These are phyloP conservation scores for Schizosaccharomyces cryophilus DNA, from an alignment of 805 yeast genomes.

Conservation along the genomic window DNA sequence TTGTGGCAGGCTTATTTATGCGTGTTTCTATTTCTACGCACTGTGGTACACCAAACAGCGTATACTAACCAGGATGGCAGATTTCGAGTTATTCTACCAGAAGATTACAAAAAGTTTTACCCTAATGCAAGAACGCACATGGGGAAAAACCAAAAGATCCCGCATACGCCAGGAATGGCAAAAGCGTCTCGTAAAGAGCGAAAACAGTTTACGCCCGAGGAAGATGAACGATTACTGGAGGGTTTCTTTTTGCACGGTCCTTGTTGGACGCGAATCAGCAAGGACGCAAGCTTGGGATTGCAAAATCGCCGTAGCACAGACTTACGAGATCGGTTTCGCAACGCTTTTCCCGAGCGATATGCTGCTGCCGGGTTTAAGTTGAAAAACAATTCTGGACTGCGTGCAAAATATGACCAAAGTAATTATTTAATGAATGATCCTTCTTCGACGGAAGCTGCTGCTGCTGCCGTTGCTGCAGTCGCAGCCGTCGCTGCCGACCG, in stretches of 20 bases:
- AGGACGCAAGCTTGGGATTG: slow-evolving; percentile 17
- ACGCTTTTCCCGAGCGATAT: slow-evolving; percentile 22
- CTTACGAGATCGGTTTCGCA: slow-evolving; percentile 20
- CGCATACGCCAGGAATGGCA: slow-evolving; percentile 12
- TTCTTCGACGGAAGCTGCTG: slow-evolving; percentile 8
- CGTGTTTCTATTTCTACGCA: neutral
- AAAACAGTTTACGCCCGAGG: slow-evolving; percentile 19
- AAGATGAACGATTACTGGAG: slow-evolving; percentile 19
- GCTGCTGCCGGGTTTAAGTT: slow-evolving; percentile 21
- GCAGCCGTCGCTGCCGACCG: slow-evolving; percentile 6
- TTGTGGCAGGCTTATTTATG: neutral
- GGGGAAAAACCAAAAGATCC: slow-evolving; percentile 9
- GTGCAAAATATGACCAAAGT: neutral
- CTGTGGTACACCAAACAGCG: too few relatives aligned
- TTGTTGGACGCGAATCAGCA: slow-evolving; percentile 22
- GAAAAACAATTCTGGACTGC: neutral
- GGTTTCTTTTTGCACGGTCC: slow-evolving; percentile 21
- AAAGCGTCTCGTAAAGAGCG: slow-evolving; percentile 23
- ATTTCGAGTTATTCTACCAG: slow-evolving; percentile 22
- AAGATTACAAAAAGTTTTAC: slow-evolving; percentile 20
- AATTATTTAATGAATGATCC: slow-evolving; percentile 6
- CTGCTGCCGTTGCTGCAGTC: slow-evolving; percentile 11
- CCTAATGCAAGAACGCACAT: slow-evolving; percentile 23
- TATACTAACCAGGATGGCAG: slow-evolving; percentile 5
- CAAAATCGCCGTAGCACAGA: slow-evolving; percentile 20